A percentile compares a stretch with the other conserved stretches of the same genome.
Evolutionary conservation across 148 eudicot species (phyloP).

Genomic region (Camellia japonica): DNA sequence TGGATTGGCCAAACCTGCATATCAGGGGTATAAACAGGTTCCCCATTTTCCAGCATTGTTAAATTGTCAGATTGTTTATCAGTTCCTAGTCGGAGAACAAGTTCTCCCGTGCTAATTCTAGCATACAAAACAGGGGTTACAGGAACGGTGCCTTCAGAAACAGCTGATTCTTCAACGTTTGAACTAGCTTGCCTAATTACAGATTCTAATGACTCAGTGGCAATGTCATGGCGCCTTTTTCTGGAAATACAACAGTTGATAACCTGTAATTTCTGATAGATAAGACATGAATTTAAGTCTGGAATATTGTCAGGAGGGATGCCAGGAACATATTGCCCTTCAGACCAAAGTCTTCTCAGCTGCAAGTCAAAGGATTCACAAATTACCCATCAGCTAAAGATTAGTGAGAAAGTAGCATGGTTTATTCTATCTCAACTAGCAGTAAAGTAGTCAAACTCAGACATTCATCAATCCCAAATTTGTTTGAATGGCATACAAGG

Average conservation of each 20-base stretch:
- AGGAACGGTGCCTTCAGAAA: slow-evolving; percentile 35
- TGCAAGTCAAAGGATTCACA: slow-evolving; percentile 38
- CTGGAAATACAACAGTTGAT: slow-evolving; percentile 93
- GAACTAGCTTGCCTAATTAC: slow-evolving; percentile 41
- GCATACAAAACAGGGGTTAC: slow-evolving; percentile 53
- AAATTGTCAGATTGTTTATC: slow-evolving; percentile 49
- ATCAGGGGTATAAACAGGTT: slow-evolving; percentile 76
- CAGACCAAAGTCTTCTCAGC: slow-evolving; percentile 90
- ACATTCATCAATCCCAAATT: not conserved
- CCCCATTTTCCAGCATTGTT: slow-evolving; percentile 87
- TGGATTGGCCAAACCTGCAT: slow-evolving; percentile 60
- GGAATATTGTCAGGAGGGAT: slow-evolving; percentile 74
- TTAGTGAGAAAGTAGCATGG: not conserved
- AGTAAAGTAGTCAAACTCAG: not conserved
- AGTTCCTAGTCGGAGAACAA: slow-evolving; percentile 74
- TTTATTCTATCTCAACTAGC: not conserved
- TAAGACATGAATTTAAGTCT: slow-evolving; percentile 77
- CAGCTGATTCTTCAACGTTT: slow-evolving; percentile 46
- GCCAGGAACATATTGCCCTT: slow-evolving; percentile 82
- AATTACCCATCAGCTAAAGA: slow-evolving; percentile 9
- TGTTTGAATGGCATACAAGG: not conserved
- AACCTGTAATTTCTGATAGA: slow-evolving; percentile 90
- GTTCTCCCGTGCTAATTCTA: slow-evolving; percentile 59
- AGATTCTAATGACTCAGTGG: slow-evolving; percentile 61
- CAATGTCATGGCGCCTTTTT: slow-evolving; percentile 62